Evolutionary conservation across 257 asterid species (phyloP), one percentile per base, ranked within the genome.

Genomic region (Craterostigma plantagineum): DNA sequence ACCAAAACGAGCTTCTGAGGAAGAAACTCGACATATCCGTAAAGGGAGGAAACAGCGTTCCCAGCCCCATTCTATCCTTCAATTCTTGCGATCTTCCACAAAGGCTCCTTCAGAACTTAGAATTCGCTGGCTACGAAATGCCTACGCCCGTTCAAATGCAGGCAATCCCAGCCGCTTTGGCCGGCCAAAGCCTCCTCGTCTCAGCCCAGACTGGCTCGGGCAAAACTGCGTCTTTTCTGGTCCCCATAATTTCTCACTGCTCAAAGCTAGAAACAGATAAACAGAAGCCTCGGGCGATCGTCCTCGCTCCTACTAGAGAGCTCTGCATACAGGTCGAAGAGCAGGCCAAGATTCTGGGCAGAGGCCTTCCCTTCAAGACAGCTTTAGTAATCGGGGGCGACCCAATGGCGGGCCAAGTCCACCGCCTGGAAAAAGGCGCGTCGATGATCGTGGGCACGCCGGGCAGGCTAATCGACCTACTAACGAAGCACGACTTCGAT

Each of bases 91-190:
- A 61, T 60, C 77, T 87, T 56, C 82, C 92, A 45, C 70, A 56
- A 58, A 81, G 68, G 74, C 90, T 87, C 45, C 63, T 81, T 48
- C 70, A 53, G 7, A 86, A 86, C 65, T 61, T 81, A 52, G 97
- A 81, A 67, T 63, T 64, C 16, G 66, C 68, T 9, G 97, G 97
- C 36, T 86, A 76, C 58, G 94, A 81, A 62, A 76, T 86, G 63
- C 94, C 91, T n/a, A 81, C 94, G 14, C 93, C 94, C 18, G 95
- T 78, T 18, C 97, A 87, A 64, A 81, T 78, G 97, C 97, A 87
- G 65, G 95, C 90, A 18, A 79, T 87, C 53, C 93, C 97, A 16
- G 54, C 78, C 56, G 90, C 93, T 27, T 40, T 87, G 58, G 43
- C 33, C 8, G 79, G 93, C 16, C 72, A 68, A 58, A 81, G 85